These are phyloP conservation scores for Blepharisma stoltei DNA, from an alignment of 73 alveolate species.

Conservation along the genomic window DNA sequence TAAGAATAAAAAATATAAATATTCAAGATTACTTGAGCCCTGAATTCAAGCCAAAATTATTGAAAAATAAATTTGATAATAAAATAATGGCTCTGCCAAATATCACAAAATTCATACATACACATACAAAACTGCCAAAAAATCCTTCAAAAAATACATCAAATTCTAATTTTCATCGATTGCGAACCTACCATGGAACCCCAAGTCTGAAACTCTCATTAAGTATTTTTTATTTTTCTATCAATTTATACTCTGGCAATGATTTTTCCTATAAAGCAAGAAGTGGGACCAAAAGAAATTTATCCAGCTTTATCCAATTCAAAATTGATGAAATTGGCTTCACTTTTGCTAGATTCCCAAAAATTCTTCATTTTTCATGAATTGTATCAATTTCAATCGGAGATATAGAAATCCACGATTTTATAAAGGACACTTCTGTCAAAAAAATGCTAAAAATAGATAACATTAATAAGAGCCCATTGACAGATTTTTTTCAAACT, in stretches of 20 bases:
- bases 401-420: background rate
- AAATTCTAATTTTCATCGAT: background rate
- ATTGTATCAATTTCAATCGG: background rate
- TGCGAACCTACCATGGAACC: background rate
- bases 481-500: background rate
- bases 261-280: background rate
- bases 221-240: background rate
- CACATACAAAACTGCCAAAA: background rate
- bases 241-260: background rate
- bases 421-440: background rate
- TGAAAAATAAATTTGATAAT: background rate
- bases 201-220: background rate
- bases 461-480: background rate
- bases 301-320: no score
- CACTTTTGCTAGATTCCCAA: background rate
- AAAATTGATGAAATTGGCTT: background rate
- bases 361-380: slow-evolving; percentile 15
- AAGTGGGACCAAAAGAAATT: no score
- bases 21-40: slow-evolving; percentile 10
- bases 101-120: background rate
- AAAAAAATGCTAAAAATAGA: background rate
- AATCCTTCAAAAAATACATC: background rate
- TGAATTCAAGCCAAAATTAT: background rate
- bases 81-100: background rate
- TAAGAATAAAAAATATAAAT: background rate